Evolutionary conservation across 2,329 filamentous ascomycete species (phyloP).

Genomic region (Cordyceps pruinosa): DNA sequence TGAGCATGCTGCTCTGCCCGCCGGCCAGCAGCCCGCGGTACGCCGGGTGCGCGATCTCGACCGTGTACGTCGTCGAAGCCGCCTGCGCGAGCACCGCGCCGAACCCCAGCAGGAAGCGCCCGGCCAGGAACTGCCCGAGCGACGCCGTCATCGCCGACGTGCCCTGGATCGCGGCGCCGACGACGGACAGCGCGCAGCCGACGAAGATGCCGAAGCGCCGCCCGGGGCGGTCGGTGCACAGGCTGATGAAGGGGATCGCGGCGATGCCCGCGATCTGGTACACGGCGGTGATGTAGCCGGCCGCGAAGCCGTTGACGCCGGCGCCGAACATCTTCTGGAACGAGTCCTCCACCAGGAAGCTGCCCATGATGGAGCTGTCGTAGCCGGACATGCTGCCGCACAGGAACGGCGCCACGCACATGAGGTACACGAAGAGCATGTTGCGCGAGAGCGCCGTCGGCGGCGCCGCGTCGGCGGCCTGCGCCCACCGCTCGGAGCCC

Average conservation of each 20-base stretch:
- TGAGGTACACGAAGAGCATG: constrained; percentile 9
- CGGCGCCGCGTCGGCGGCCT: constrained; percentile 1
- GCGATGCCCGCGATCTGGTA: constrained; percentile 39
- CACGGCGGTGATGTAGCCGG: constrained; percentile 43
- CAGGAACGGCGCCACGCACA: constrained; percentile 13
- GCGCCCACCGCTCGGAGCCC: constrained; percentile 3
- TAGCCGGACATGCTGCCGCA: constrained; percentile 17
- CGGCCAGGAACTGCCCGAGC: constrained; percentile 19
- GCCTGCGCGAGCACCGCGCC: constrained; percentile 38
- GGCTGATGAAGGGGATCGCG: constrained; percentile 38
- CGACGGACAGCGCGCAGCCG: constrained; percentile 25
- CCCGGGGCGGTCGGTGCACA: constrained; percentile 36
- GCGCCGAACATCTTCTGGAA: constrained; percentile 40
- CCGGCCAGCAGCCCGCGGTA: constrained; percentile 31
- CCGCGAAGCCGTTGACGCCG: constrained; percentile 40
- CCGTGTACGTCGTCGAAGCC: constrained; percentile 40
- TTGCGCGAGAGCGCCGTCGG: not conserved
- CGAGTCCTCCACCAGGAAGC: constrained; percentile 44
- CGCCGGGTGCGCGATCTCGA: constrained; percentile 40
- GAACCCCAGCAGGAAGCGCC: constrained; percentile 49
- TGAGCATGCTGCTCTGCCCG: constrained; percentile 35
- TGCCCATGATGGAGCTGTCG: constrained; percentile 45
- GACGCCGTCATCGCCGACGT: not conserved
- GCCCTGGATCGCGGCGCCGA: not conserved
- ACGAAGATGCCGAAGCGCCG: constrained; percentile 38